Base-by-base conservation (phyloP, 495 filamentous ascomycete genomes). In the Penicillium taxi region DNA sequence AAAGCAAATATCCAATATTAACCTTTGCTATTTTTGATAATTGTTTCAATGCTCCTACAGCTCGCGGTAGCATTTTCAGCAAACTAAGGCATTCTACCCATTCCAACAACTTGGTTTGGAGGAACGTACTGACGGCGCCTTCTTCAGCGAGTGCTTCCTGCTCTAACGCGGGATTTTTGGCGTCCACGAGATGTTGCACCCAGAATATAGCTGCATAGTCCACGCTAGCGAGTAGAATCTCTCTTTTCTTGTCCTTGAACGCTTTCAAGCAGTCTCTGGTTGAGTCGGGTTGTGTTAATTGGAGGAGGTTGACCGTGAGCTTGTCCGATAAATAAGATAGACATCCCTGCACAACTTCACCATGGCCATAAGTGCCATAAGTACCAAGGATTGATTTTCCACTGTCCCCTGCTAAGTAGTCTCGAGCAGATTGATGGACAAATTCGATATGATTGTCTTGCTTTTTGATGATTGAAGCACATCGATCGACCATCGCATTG, bases 51-150 rank as follows among this genome's bases (percentile, higher is more conserved):
- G 13, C 12, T 30, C 15, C 16, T 2, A 23, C 2, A 18, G 41
- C 41, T 23, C 24, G 18, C 18, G 40, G 25, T 17, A 52, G 25
- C 34, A 13, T 37, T 8, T 34, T 41, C 22, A 48, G 25, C 31
- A 55, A 32, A 33, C 48, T 55, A 32, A 55, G 44, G 37, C 41
- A 52, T 41, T 52, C 43, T 16, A 55, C 23, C 52, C 48, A 55
- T 28, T 48, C 42, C 22, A 55, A 42, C 1, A 55, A 30, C 24
- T 47, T 55, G 9, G 13, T 41, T 20, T 31, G 20, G 11, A 53
- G 25, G 21, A 42, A 34, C n/a, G 18, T 14, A 32, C 37, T 41
- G n/a, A 37, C 33, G 23, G 26, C 8, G 3, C 25, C 23, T 21
- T 26, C 23, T 12, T 25, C 22, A 27, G 17, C n/a, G 9, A 37